These are phyloP conservation scores for Persicaria maculosa DNA, from an alignment of 148 eudicot species.

Conservation along the genomic window DNA sequence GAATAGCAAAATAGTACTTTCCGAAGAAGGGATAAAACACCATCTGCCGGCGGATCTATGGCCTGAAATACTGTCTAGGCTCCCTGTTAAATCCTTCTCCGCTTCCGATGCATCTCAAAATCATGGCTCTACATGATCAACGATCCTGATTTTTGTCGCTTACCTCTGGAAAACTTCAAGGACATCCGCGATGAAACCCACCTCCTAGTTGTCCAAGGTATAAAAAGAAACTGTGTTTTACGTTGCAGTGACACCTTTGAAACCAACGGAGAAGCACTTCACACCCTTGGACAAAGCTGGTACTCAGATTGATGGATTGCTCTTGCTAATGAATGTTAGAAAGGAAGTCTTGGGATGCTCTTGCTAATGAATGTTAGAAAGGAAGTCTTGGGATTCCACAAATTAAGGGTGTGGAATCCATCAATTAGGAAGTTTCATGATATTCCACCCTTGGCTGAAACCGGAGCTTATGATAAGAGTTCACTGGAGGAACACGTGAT, in stretches of 20 bases:
- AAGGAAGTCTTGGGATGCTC: no score
- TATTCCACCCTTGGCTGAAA: no score
- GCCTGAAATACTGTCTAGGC: background rate
- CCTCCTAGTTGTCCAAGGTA: background rate
- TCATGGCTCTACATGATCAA: background rate
- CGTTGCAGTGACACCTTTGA: background rate
- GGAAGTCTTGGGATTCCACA: no score
- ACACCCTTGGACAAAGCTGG: no score
- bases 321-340: no score
- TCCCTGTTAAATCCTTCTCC: background rate
- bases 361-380: no score
- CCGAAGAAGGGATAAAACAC: background rate
- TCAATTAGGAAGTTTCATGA: no score
- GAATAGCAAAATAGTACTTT: background rate
- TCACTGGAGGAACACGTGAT: no score
- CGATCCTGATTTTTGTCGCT: background rate
- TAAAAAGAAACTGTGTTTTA: background rate
- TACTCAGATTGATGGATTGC: no score
- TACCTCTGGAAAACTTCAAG: background rate
- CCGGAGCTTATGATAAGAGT: no score
- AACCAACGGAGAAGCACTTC: background rate
- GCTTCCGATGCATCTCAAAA: background rate
- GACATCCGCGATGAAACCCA: background rate
- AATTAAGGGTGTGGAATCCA: no score
- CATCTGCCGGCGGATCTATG: background rate